Base-by-base conservation (phyloP, 768 basidiomycete species). In the Hypsizygus marmoreus region DNA sequence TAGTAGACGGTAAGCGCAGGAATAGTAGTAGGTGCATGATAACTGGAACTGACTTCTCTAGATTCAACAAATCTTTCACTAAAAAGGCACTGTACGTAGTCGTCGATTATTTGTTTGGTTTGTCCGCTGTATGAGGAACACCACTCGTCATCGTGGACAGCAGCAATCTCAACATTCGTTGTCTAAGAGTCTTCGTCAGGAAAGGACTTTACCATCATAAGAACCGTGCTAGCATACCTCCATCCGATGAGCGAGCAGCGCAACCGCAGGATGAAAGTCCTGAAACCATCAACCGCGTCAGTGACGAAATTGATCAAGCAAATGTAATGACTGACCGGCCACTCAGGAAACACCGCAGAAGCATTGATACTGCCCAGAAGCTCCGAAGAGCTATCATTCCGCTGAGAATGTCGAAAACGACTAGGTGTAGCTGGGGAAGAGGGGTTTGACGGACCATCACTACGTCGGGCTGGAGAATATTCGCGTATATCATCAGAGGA, bases 201-300 rank as follows among this genome's bases (percentile, higher is more conserved):
- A n/a, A n/a, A n/a, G n/a, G n/a, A n/a, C n/a, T n/a, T n/a, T n/a
- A n/a, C n/a, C n/a, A n/a, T n/a, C n/a, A n/a, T n/a, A n/a, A n/a
- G n/a, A n/a, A n/a, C n/a, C n/a, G n/a, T n/a, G n/a, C n/a, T n/a
- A 26, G 39, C 30, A 5, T 12, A 51, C 54, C 45, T 52, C 54
- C 44, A 55, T 47, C n/a, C 19, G 5, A 12, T 34, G 25, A 4
- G 43, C 54, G n/a, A 55, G 50, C 8, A 55, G 32, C 17, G 44
- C 43, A 8, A 24, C 26, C 4, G 36, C 40, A 24, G 50, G 50
- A 25, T 55, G 50, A 14, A 46, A 55, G 28, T 55, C 50, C 54
- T 55, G 26, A 8, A 23, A 3, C 9, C 7, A 17, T 39, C 6
- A 13, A 6, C 10, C 25, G 16, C 4, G 16, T 35, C 3, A 17